Conservation (phyloP, 345 rosid species). For the Combretum micranthum region DNA sequence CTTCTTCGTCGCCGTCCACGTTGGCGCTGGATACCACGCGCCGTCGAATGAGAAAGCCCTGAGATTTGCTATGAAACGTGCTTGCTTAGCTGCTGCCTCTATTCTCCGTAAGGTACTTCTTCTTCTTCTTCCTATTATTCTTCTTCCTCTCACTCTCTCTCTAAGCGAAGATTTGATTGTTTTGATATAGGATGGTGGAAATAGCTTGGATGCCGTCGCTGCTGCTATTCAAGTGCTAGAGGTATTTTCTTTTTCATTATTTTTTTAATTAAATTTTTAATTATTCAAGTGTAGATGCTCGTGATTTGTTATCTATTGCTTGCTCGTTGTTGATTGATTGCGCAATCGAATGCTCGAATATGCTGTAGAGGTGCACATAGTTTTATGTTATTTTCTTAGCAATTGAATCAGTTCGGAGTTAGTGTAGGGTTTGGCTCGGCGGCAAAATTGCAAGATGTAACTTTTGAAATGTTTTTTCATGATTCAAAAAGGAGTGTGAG, state of each 20-base stretch:
- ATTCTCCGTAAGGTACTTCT: constrained; percentile 63
- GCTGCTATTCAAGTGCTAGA: constrained; percentile 91
- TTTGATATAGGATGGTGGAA: constrained; percentile 49
- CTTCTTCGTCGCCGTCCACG: constrained; percentile 91
- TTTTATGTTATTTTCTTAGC: too few relatives aligned
- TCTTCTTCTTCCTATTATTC: neutral
- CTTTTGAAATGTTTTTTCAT: too few relatives aligned
- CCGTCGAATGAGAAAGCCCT: constrained; percentile 66
- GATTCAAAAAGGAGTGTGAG: too few relatives aligned
- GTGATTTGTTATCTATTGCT: too few relatives aligned
- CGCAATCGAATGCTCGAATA: too few relatives aligned
- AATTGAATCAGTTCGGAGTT: too few relatives aligned
- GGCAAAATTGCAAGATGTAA: too few relatives aligned
- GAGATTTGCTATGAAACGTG: constrained; percentile 81
- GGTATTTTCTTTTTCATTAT: constrained; percentile 27
- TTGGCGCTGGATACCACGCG: constrained; percentile 89
- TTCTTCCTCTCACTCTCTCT: neutral
- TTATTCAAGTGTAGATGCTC: neutral
- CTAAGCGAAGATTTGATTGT: neutral
- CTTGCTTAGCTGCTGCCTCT: constrained; percentile 77
- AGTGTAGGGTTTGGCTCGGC: too few relatives aligned
- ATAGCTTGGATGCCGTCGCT: constrained; percentile 68
- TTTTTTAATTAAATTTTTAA: neutral
- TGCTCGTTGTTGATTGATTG: too few relatives aligned
- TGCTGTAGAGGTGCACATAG: too few relatives aligned